Percentiles rank a stretch among this genome's conserved stretches.
These are phyloP conservation scores for Cercophora samala DNA, from an alignment of 495 filamentous ascomycete genomes.

Conservation along the genomic window DNA sequence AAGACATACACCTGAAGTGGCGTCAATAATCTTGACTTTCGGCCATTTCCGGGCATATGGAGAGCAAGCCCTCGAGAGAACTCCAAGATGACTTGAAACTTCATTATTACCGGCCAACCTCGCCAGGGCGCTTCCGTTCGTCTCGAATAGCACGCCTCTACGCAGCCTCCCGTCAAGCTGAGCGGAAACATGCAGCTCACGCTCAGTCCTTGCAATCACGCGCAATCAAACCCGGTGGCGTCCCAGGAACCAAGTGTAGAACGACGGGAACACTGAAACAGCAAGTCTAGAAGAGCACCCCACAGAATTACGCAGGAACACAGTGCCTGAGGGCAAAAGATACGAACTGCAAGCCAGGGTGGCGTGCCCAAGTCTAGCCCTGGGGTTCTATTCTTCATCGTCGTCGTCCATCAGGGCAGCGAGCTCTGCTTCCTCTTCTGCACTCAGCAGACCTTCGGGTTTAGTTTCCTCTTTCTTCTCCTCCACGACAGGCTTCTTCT, in stretches of 20 bases:
- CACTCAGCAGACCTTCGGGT: slow-evolving; percentile 56
- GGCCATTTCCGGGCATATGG: slow-evolving; percentile 3
- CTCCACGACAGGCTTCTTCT: slow-evolving; percentile 46
- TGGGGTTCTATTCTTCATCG: slow-evolving; percentile 29
- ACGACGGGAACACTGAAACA: slow-evolving; percentile 7
- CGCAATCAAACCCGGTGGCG: slow-evolving; percentile 19
- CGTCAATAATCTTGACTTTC: not conserved
- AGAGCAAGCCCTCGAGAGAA: not conserved
- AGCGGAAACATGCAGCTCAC: slow-evolving; percentile 14
- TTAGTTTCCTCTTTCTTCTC: slow-evolving; percentile 39
- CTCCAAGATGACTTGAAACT: not conserved
- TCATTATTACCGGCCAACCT: not conserved
- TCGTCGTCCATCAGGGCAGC: slow-evolving; percentile 83
- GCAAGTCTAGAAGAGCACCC: not conserved
- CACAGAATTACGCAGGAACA: not conserved
- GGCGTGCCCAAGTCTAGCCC: not conserved
- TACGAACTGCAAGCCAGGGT: not conserved
- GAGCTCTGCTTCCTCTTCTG: slow-evolving; percentile 81
- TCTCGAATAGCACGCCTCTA: slow-evolving; percentile 1
- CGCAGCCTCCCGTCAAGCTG: slow-evolving; percentile 13
- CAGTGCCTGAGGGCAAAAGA: not conserved
- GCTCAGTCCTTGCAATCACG: slow-evolving; percentile 20
- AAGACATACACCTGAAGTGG: slow-evolving; percentile 7
- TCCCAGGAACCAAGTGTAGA: slow-evolving; percentile 16
- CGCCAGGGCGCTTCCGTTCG: slow-evolving; percentile 2